phyloP scores from a whole-genome alignment of 2,329 filamentous ascomycete genomes.

The Exserohilum rostratum region DNA sequence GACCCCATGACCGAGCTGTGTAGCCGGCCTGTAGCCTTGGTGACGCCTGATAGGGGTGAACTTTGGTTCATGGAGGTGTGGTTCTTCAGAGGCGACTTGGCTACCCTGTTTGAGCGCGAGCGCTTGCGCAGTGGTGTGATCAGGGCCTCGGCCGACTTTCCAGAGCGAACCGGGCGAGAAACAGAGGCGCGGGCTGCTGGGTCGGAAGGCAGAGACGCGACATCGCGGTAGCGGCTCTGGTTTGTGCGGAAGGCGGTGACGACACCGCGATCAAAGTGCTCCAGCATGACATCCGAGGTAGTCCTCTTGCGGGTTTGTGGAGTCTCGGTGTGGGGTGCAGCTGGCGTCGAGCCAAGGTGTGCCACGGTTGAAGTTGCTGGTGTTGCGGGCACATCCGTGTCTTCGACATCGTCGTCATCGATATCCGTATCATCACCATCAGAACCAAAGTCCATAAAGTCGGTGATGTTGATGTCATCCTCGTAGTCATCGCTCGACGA shows the following conservation, averaged over 20 bases:
- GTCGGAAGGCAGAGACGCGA: slow-evolving; percentile 46
- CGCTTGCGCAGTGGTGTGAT: slow-evolving; percentile 49
- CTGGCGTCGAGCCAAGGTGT: slow-evolving; percentile 40
- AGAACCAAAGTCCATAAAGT: slow-evolving; percentile 48
- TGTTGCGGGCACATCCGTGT: slow-evolving; percentile 45
- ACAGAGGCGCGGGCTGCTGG: slow-evolving; percentile 45
- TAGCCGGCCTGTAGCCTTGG: slow-evolving; percentile 34
- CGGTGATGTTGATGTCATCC: slow-evolving; percentile 54
- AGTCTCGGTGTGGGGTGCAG: slow-evolving; percentile 29
- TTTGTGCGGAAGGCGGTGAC: slow-evolving; percentile 50
- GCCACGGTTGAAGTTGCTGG: slow-evolving; percentile 42
- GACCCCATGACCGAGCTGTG: slow-evolving; percentile 37
- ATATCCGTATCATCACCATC: slow-evolving; percentile 44
- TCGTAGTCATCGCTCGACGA: slow-evolving; percentile 63
- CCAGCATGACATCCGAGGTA: slow-evolving; percentile 46
- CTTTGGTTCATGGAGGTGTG: slow-evolving; percentile 24
- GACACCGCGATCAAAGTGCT: slow-evolving; percentile 59
- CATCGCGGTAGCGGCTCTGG: slow-evolving; percentile 47
- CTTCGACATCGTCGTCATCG: slow-evolving; percentile 41
- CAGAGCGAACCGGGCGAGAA: slow-evolving; percentile 46
- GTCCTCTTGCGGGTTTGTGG: slow-evolving; percentile 36
- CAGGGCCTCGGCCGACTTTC: slow-evolving; percentile 47
- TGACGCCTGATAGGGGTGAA: slow-evolving; percentile 39
- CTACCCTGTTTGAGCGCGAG: slow-evolving; percentile 35
- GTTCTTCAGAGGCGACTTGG: slow-evolving; percentile 29